Percentiles rank a stretch among this genome's conserved stretches.
Evolutionary conservation across 108 stramenopile species (phyloP).

Genomic region (Schizochytrium sp.): DNA sequence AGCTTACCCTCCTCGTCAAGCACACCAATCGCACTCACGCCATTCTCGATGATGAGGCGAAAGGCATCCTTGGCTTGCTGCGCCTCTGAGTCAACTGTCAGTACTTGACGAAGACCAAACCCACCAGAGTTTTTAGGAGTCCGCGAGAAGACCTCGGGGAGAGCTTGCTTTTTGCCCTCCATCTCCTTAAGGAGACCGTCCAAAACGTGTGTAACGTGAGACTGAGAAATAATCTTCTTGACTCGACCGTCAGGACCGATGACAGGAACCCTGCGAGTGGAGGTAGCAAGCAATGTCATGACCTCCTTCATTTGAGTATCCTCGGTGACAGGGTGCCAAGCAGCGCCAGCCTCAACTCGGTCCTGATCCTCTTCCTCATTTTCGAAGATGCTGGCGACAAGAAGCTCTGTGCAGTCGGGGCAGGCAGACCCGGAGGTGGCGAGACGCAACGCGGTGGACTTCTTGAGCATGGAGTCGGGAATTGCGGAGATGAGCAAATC

Average conservation of each 20-base stretch:
- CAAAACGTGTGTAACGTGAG: conserved; percentile 39
- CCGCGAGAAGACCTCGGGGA: conserved; percentile 44
- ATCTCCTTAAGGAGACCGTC: conserved; percentile 56
- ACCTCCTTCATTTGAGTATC: conserved; percentile 26
- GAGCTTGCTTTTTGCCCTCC: background rate
- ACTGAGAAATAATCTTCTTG: conserved; percentile 55
- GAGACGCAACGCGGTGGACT: conserved; percentile 36
- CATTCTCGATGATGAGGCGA: conserved; percentile 39
- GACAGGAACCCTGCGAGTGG: conserved; percentile 40
- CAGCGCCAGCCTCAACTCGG: conserved; percentile 5
- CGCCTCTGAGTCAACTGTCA: conserved; percentile 40
- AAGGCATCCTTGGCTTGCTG: conserved; percentile 35
- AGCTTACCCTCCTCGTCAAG: conserved; percentile 52
- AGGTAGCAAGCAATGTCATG: conserved; percentile 4
- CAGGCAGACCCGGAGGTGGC: conserved; percentile 22
- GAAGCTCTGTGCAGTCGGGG: conserved; percentile 52
- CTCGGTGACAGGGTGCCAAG: conserved; percentile 47
- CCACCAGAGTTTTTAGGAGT: conserved; percentile 46
- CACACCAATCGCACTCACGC: conserved; percentile 21
- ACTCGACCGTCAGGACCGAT: conserved; percentile 20
- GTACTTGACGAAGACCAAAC: conserved; percentile 26
- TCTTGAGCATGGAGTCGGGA: conserved; percentile 60
- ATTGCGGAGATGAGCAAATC: conserved; percentile 48
- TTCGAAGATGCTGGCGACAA: conserved; percentile 55
- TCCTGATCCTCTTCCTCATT: conserved; percentile 43